These are phyloP conservation scores for Xanthoparmelia taractica DNA, from an alignment of 495 filamentous ascomycete genomes.

Conservation along the genomic window DNA sequence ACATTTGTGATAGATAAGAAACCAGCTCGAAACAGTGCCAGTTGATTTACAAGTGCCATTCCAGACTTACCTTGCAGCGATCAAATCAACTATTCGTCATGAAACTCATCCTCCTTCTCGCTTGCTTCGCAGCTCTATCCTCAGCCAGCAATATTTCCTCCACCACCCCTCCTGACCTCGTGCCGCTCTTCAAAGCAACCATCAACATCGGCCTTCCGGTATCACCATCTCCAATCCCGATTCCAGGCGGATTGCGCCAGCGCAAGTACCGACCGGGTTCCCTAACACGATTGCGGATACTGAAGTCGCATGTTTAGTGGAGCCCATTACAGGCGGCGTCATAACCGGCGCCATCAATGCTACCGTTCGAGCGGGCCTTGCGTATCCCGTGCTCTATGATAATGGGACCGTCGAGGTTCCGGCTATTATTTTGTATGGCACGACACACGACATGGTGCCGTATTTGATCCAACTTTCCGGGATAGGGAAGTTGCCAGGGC, in stretches of 20 bases:
- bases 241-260: not conserved
- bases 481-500: not conserved
- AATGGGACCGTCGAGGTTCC: not conserved
- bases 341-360: not conserved
- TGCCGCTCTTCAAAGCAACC: not conserved
- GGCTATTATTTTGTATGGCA: not conserved
- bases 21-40: too few species aligned
- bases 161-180: not conserved
- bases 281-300: not conserved
- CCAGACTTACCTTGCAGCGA: not conserved
- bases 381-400: not conserved
- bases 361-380: not conserved
- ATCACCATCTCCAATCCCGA: not conserved
- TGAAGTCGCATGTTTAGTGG: not conserved
- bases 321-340: not conserved
- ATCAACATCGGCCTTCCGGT: not conserved
- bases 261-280: not conserved
- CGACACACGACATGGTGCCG: not conserved
- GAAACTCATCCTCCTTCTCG: not conserved
- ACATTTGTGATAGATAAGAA: too few species aligned
- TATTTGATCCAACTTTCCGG: not conserved
- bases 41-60: not conserved
- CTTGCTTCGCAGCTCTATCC: not conserved
- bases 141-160: not conserved
- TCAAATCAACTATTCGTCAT: not conserved